Evolutionary conservation across 164 flowering plant genomes (phyloP), one percentile per base, ranked within the genome.

Genomic region (Tetrastigma voinierianum): DNA sequence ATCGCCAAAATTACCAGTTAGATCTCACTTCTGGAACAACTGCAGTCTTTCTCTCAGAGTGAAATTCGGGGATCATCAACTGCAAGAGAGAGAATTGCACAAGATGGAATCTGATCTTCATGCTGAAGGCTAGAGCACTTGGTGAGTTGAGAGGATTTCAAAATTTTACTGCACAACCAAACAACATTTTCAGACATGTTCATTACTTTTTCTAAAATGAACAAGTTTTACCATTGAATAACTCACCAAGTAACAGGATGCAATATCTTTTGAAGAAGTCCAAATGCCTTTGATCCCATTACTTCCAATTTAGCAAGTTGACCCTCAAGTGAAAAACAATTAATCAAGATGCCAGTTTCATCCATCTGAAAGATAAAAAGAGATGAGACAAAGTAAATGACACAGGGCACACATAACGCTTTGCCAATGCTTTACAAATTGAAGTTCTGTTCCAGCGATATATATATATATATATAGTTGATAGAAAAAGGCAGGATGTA

Each of bases 41-140:
- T 18, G 44, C 65, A 61, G 46, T 47, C 19, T 43, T 65, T 53
- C 67, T 64, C 47, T 62, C 52, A 19, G 67, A n/a, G 63, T n/a
- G 74, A 49, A 65, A 25, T 45, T 25, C 98, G 92, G 43, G 99
- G 99, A 78, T 95, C 99, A 68, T 73, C 67, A 56, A 90, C 87
- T 0, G 60, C 70, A 51, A 87, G 78, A 63, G 92, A 81, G 49
- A 86, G 56, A 72, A 87, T 72, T 46, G 92, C 75, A 72, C 72
- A 68, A 67, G 90, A 65, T 61, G 86, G 62, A 61, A 80, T 70
- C 48, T 70, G 48, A 10, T 84, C 81, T 51, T 75, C 90, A 65
- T 79, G 81, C 61, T 77, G 74, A 59, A 82, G 72, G 46, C 59
- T n/a, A 25, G 62, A 65, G 52, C 60, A 45, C 46, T 72, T 72